A percentile compares a stretch with the other conserved stretches of the same genome.
These are phyloP conservation scores for Nepenthes alata DNA, from an alignment of 179 eudicot genomes.

Conservation along the genomic window DNA sequence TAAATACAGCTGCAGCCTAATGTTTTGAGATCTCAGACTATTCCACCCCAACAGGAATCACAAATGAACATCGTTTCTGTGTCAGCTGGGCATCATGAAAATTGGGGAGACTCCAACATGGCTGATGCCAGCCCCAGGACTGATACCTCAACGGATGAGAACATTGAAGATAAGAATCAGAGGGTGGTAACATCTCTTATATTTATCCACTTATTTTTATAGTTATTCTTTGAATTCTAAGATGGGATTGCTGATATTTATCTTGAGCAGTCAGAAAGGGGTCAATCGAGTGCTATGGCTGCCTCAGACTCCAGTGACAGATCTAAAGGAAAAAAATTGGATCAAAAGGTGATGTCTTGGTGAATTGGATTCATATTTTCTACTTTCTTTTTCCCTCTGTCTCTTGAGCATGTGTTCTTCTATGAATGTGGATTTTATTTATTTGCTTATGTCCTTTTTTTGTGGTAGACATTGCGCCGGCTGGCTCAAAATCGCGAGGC, in stretches of 20 bases:
- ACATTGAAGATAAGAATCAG: slow-evolving; percentile 55
- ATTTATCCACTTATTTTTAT: not conserved
- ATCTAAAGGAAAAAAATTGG: slow-evolving; percentile 59
- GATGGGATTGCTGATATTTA: not conserved
- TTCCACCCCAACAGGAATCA: slow-evolving; percentile 19
- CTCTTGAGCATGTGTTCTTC: not conserved
- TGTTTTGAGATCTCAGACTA: slow-evolving; percentile 12
- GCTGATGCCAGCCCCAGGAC: slow-evolving; percentile 63
- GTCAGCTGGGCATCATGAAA: slow-evolving; percentile 37
- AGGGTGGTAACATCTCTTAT: slow-evolving; percentile 19
- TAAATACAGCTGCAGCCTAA: not conserved
- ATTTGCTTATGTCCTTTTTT: slow-evolving; percentile 5
- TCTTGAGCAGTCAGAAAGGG: slow-evolving; percentile 10
- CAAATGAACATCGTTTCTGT: slow-evolving; percentile 30
- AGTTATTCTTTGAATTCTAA: not conserved
- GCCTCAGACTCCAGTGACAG: slow-evolving; percentile 78
- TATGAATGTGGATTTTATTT: not conserved
- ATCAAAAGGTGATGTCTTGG: slow-evolving; percentile 64
- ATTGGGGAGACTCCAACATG: slow-evolving; percentile 67
- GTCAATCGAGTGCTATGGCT: slow-evolving; percentile 21
- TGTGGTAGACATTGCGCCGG: slow-evolving; percentile 67
- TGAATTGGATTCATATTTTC: not conserved
- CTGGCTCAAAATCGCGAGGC: slow-evolving; percentile 99
- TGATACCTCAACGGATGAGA: slow-evolving; percentile 68
- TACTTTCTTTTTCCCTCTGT: not conserved